Evolutionary conservation across 1,284 basidiomycete genomes (phyloP).

Genomic region (Apiotrichum domesticum): DNA sequence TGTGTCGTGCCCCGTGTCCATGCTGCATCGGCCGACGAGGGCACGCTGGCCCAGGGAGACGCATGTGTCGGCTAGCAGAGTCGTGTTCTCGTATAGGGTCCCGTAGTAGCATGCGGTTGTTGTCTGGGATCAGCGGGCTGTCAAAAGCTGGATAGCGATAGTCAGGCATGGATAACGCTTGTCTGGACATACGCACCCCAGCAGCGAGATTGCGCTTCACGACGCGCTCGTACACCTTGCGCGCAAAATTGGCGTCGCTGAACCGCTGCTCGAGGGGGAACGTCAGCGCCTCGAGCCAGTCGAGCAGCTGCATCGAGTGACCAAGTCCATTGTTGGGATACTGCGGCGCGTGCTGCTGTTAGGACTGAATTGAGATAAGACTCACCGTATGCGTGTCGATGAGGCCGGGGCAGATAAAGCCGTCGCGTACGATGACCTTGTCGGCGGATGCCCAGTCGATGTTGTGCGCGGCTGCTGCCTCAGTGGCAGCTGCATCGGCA

Average conservation of each 20-base stretch:
- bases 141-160: conserved; percentile 1
- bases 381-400: conserved; percentile 82
- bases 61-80: conserved; percentile 75
- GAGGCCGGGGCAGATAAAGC: conserved; percentile 82
- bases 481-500: conserved; percentile 37
- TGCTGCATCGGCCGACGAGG: conserved; percentile 87
- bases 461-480: conserved; percentile 23
- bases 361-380: conserved; percentile 4
- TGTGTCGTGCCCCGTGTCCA: conserved; percentile 66
- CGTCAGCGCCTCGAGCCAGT: conserved; percentile 81
- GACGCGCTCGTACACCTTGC: conserved; percentile 63
- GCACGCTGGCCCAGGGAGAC: conserved; percentile 72
- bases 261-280: conserved; percentile 87
- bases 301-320: conserved; percentile 62
- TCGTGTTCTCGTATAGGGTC: conserved; percentile 72
- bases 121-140: conserved; percentile 53
- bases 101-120: conserved; percentile 92
- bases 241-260: conserved; percentile 64
- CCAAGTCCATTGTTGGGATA: conserved; percentile 76
- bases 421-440: conserved; percentile 56
- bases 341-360: conserved; percentile 73
- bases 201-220: conserved; percentile 67
- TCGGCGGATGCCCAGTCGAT: conserved; percentile 11
- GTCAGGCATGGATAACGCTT: neutral
- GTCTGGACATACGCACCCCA: conserved; percentile 56